A percentile compares a stretch with the other conserved stretches of the same genome.
Evolutionary conservation across 805 yeast genomes (phyloP).

Genomic region (Wickerhamomyces bisporus): DNA sequence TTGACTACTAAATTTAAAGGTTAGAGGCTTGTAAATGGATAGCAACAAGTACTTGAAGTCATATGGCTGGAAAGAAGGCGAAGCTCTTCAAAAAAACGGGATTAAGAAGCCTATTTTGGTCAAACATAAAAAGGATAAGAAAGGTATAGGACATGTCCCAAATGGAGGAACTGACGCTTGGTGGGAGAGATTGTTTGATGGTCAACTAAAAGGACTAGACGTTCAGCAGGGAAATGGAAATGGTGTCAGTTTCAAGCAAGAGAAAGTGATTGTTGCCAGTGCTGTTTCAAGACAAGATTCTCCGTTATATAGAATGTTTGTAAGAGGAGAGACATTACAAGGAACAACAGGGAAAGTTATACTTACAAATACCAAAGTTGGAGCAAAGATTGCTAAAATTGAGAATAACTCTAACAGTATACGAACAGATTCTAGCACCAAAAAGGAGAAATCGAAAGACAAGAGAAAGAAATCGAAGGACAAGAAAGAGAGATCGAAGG

Average conservation of each 20-base stretch:
- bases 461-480: slow-evolving; percentile 18
- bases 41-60: slow-evolving; percentile 65
- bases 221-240: slow-evolving; percentile 33
- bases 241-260: slow-evolving; percentile 49
- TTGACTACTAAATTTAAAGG: neutral
- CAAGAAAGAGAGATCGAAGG: slow-evolving; percentile 15
- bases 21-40: slow-evolving; percentile 47
- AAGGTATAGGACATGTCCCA: slow-evolving; percentile 77
- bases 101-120: slow-evolving; percentile 81
- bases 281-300: slow-evolving; percentile 49
- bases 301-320: slow-evolving; percentile 82
- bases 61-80: slow-evolving; percentile 92
- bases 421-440: slow-evolving; percentile 1
- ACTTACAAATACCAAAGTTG: slow-evolving; percentile 7
- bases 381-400: neutral
- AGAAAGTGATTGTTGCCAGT: slow-evolving; percentile 39
- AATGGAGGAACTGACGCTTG: slow-evolving; percentile 68
- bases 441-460: slow-evolving; percentile 15
- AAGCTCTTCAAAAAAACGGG: slow-evolving; percentile 76
- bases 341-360: slow-evolving; percentile 59
- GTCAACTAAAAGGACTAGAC: slow-evolving; percentile 76
- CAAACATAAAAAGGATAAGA: slow-evolving; percentile 83
- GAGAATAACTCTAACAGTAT: neutral
- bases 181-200: slow-evolving; percentile 97
- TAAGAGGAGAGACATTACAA: slow-evolving; percentile 74